Percentiles rank a stretch among this genome's conserved stretches.
These are phyloP conservation scores for Naganishia kalamii DNA, from an alignment of 768 basidiomycete genomes.

Conservation along the genomic window DNA sequence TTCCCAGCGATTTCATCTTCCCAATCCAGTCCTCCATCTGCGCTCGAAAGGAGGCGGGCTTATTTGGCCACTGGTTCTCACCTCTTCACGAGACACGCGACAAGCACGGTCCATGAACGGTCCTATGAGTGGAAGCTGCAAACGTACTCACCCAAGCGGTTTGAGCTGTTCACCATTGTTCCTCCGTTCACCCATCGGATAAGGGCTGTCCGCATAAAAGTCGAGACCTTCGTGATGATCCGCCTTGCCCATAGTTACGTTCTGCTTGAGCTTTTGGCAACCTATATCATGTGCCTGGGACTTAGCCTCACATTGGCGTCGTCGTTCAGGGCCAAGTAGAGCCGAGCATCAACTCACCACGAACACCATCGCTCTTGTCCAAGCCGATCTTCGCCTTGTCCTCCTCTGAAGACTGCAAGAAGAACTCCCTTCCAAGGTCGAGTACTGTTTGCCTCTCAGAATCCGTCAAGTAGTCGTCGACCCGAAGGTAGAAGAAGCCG, in stretches of 20 bases:
- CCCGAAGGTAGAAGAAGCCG: constrained; percentile 76
- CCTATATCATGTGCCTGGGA: constrained; percentile 51
- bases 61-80: constrained; percentile 69
- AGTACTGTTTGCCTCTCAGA: constrained; percentile 63
- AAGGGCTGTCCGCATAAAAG: constrained; percentile 59
- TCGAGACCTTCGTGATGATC: constrained; percentile 69
- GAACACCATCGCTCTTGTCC: constrained; percentile 62
- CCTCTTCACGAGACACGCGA: not conserved
- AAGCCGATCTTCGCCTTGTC: constrained; percentile 72
- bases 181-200: not conserved
- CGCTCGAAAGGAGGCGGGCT: constrained; percentile 55
- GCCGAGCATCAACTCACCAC: constrained; percentile 54
- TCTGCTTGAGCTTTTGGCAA: constrained; percentile 72
- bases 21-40: constrained; percentile 69
- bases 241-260: constrained; percentile 74
- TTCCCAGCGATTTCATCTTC: constrained; percentile 77
- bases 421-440: constrained; percentile 65
- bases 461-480: constrained; percentile 47
- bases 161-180: not conserved
- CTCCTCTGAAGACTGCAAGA: constrained; percentile 58
- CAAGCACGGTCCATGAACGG: too few relatives aligned
- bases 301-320: not conserved
- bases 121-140: too few relatives aligned
- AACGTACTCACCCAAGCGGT: not conserved
- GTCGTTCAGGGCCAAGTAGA: not conserved